Conservation (phyloP, 768 basidiomycete genomes). For the Clitopilus passeckerianus region DNA sequence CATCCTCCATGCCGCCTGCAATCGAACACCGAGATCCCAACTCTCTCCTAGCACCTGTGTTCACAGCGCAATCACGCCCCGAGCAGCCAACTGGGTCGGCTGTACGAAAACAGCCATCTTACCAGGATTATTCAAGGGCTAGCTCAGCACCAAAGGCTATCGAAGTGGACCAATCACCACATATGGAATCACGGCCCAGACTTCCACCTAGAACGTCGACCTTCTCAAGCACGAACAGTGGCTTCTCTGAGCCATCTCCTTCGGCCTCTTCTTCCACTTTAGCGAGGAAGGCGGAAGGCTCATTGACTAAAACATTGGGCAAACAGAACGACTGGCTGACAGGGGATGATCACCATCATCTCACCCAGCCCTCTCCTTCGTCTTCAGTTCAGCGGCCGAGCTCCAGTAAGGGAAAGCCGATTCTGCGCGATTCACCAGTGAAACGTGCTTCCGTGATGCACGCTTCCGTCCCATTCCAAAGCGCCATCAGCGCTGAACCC, state of each 20-base stretch:
- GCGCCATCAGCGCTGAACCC: conserved; percentile 32
- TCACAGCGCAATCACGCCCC: background rate
- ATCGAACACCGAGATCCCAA: background rate
- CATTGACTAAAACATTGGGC: background rate
- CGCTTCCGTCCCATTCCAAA: conserved; percentile 30
- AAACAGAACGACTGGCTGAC: conserved; percentile 65
- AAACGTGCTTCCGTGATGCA: conserved; percentile 69
- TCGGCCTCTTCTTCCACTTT: background rate
- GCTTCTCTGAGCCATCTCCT: background rate
- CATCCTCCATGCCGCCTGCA: background rate
- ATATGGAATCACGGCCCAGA: background rate
- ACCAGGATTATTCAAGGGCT: background rate
- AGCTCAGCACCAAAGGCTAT: background rate
- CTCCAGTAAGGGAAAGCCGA: conserved; percentile 29
- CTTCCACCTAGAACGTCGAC: background rate
- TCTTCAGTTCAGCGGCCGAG: conserved; percentile 10
- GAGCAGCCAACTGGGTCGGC: background rate
- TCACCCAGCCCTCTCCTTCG: conserved; percentile 9
- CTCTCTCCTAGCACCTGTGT: background rate
- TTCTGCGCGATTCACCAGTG: conserved; percentile 65
- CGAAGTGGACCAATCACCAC: background rate
- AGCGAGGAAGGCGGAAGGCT: background rate
- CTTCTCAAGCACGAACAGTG: background rate
- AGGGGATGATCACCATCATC: conserved; percentile 52
- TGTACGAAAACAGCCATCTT: background rate